Percentiles rank a stretch among this genome's conserved stretches.
Evolutionary conservation across 1,284 basidiomycete genomes (phyloP).

Genomic region (Cystobasidium pallidum): DNA sequence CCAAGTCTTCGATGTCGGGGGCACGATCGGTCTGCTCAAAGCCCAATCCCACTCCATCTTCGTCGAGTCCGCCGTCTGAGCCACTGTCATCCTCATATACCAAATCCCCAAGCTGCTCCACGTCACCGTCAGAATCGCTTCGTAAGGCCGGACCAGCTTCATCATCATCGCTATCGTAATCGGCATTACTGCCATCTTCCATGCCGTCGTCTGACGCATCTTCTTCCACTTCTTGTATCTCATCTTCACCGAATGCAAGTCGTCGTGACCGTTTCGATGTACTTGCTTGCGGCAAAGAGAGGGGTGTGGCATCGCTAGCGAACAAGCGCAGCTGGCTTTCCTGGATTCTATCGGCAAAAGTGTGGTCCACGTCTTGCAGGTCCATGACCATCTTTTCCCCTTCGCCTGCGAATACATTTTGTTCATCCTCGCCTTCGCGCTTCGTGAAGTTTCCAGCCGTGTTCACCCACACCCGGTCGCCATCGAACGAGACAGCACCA

Average conservation of each 20-base stretch:
- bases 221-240: conserved; percentile 56
- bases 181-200: conserved; percentile 57
- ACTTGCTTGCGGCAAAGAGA: conserved; percentile 57
- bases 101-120: conserved; percentile 43
- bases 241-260: conserved; percentile 62
- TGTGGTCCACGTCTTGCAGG: conserved; percentile 81
- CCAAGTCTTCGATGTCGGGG: conserved; percentile 42
- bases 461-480: conserved; percentile 97
- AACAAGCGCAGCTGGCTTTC: conserved; percentile 84
- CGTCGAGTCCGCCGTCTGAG: conserved; percentile 48
- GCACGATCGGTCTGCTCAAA: conserved; percentile 41
- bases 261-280: conserved; percentile 54
- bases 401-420: conserved; percentile 73
- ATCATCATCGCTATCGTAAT: conserved; percentile 55
- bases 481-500: conserved; percentile 89
- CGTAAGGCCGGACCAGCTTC: conserved; percentile 49
- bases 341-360: conserved; percentile 81
- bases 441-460: conserved; percentile 91
- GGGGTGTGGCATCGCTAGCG: conserved; percentile 68
- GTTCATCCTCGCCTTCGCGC: conserved; percentile 59
- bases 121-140: conserved; percentile 19
- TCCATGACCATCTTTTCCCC: conserved; percentile 98
- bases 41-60: conserved; percentile 29
- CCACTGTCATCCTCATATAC: conserved; percentile 47
- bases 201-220: conserved; percentile 59